Base-by-base conservation (phyloP, 805 yeast species). In the Priceomyces melissophilus region DNA sequence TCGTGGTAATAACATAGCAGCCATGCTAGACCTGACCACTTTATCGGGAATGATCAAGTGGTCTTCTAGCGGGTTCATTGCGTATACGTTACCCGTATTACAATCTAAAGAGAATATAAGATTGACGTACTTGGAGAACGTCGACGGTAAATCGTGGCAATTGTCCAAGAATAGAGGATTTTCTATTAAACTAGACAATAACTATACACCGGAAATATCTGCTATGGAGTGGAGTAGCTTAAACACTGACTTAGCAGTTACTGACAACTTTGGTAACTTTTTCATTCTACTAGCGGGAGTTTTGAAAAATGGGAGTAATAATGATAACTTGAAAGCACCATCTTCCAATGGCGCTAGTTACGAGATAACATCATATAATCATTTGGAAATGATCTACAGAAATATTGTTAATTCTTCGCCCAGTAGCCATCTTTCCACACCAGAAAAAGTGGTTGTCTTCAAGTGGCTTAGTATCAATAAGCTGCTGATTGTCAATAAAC, bases 31-130 rank as follows among this genome's bases (percentile, higher is more conserved):
- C 15, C 38, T 10, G 38, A 20, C 27, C 10, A 13, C 27, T n/a
- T 37, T 25, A 15, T 42, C 55, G 2, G 41, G 45, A 10, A 30
- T 48, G 15, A 71, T 83, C 8, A 75, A 87, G 9, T 88, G 96
- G 96, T 85, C 95, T 9, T 78, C 81, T 48, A 84, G 82, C 49
- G 96, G 96, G 10, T 79, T 87, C 50, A 75, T 90, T 26, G 95
- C 96, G 1, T 87, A 83, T 50, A 65, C 79, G 5, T 71, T 76
- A 41, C 62, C 70, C 30, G 53, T 48, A 30, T 5, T 16, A 17
- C 51, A 58, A 13, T 42, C 64, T 17, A 63, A 56, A 41, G 65
- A 61, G 46, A 67, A 57, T 52, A 56, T 87, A 15, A 65, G 69
- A 36, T 63, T 87, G 44, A 82, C 95, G 0, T 81, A 83, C 60